Base-by-base conservation (phyloP, 2,329 filamentous ascomycete species). In the Lecanosticta acicola region DNA sequence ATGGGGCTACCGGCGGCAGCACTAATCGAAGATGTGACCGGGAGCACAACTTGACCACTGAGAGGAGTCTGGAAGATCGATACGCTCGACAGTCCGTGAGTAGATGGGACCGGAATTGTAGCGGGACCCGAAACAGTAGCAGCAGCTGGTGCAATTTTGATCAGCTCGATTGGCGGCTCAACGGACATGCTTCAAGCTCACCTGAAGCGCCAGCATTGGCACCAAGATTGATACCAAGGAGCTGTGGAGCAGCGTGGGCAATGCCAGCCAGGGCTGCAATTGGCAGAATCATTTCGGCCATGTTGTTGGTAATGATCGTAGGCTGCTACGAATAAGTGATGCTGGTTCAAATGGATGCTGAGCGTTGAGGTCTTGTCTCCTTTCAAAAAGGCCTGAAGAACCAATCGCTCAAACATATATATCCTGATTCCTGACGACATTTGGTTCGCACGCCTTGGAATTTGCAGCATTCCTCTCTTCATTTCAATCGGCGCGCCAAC, bases 211-310 rank as follows among this genome's bases (percentile, higher is more conserved):
- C 32, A 9, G 14, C 40, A 16, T 19, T 32, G 10, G 32, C 29
- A 17, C 41, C 41, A 20, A 20, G 14, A 17, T n/a, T 16, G 24
- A 37, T 19, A 29, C 24, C 24, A 29, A 11, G 24, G 11, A 29
- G 24, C 16, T 44, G 41, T 18, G 41, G 41, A 17, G 41, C 41
- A 10, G 41, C 41, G n/a, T 18, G 34, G 24, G 32, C 41, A 17
- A 44, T 33, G 20, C 41, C 41, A 32, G 34, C 34, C 33, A 44
- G 24, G n/a, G 34, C 20, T 19, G 21, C 41, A 2, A 44, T 8
- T 2, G 41, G 34, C 8, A 44, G 20, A 24, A 44, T 37, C 41
- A 44, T 44, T 3, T 38, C 34, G 4, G 41, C 41, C 41, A 44
- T 38, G 41, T 32, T 38, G 32, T 24, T 32, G 7, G 24, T 7